A percentile compares a stretch with the other conserved stretches of the same genome.
Evolutionary conservation across 2,329 filamentous ascomycete species (phyloP).

Genomic region (Hypoxylon sp.): DNA sequence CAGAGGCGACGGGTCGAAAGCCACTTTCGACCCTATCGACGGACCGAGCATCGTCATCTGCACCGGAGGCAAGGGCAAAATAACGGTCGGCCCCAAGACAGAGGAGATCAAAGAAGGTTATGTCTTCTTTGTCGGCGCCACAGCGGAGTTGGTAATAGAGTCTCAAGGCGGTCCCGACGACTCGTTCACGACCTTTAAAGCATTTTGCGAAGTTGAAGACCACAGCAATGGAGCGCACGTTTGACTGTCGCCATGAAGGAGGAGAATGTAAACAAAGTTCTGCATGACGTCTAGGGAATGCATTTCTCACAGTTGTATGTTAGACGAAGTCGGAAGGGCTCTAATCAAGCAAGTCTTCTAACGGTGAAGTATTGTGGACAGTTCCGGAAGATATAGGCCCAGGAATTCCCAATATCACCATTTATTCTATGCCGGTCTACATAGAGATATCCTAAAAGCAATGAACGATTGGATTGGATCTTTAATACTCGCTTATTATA

Average conservation of each 20-base stretch:
- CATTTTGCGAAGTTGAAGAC: slow-evolving; percentile 85
- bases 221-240: slow-evolving; percentile 53
- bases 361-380: neutral
- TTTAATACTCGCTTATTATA: neutral
- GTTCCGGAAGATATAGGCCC: neutral
- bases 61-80: slow-evolving; percentile 83
- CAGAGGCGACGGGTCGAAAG: slow-evolving; percentile 78
- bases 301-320: neutral
- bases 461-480: slow-evolving; percentile 1
- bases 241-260: slow-evolving; percentile 3
- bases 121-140: slow-evolving; percentile 88
- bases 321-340: neutral
- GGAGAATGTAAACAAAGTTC: neutral
- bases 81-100: slow-evolving; percentile 85
- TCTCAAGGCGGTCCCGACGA: slow-evolving; percentile 71
- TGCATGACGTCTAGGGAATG: neutral
- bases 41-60: slow-evolving; percentile 95
- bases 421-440: slow-evolving; percentile 8
- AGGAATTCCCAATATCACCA: neutral
- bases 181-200: slow-evolving; percentile 89
- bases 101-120: slow-evolving; percentile 80
- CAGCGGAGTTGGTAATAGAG: slow-evolving; percentile 84
- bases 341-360: slow-evolving; percentile 3
- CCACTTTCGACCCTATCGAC: slow-evolving; percentile 86
- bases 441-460: slow-evolving; percentile 31